Evolutionary conservation across 1,284 basidiomycete genomes (phyloP).

Genomic region (Heimioporus retisporus): DNA sequence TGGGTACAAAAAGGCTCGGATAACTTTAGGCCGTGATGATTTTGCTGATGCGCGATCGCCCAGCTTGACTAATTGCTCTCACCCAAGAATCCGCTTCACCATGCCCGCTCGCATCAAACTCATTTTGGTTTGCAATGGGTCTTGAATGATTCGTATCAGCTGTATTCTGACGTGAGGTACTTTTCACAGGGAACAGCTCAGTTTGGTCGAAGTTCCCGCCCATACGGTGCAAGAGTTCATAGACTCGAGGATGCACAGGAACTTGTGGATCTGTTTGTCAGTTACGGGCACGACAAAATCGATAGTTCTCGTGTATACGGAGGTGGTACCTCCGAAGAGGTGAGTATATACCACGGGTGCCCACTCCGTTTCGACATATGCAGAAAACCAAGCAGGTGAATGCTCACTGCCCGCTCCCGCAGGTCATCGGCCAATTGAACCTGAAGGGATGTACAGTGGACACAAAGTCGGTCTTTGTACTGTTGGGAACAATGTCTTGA

Average conservation of each 20-base stretch:
- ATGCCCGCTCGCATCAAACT: conserved; percentile 26
- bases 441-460: conserved; percentile 42
- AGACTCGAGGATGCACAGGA: conserved; percentile 35
- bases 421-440: conserved; percentile 40
- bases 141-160: not conserved
- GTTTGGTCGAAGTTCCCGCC: conserved; percentile 25
- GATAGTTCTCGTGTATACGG: conserved; percentile 39
- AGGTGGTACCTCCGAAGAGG: conserved; percentile 35
- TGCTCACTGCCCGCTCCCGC: not conserved
- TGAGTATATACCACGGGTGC: not conserved
- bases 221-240: conserved; percentile 29
- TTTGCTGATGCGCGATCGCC: too few relatives aligned
- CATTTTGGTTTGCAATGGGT: conserved; percentile 7
- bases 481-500: not conserved
- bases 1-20: too few relatives aligned
- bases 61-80: too few relatives aligned
- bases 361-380: too few relatives aligned
- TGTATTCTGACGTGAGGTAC: not conserved
- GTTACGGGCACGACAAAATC: conserved; percentile 34
- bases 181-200: conserved; percentile 20
- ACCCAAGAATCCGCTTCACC: not conserved
- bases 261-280: conserved; percentile 37
- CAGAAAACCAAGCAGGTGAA: not conserved
- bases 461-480: conserved; percentile 34
- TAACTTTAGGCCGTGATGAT: too few relatives aligned